Percentiles rank a stretch among this genome's conserved stretches.
These are phyloP conservation scores for Aquilaria yunnanensis DNA, from an alignment of 345 rosid genomes.

Conservation along the genomic window DNA sequence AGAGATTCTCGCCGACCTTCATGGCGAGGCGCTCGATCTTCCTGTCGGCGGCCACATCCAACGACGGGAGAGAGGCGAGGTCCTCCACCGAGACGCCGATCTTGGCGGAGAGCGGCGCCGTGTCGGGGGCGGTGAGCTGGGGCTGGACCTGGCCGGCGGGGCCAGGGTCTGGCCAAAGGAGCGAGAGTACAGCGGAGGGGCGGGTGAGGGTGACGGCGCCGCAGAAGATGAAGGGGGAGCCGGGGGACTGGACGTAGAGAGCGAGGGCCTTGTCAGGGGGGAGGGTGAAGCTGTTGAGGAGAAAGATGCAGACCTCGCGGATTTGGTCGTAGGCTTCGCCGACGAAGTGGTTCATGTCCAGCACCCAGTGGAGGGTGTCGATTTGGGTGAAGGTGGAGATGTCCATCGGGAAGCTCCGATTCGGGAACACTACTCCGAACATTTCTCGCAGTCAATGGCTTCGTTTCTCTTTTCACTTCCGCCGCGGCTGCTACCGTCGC, in stretches of 20 bases:
- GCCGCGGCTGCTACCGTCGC: neutral
- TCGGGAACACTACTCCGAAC: conserved; percentile 97
- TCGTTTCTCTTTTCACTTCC: no score
- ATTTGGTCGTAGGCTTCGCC: conserved; percentile 87
- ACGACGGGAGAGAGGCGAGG: conserved; percentile 49
- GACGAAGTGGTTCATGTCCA: conserved; percentile 95
- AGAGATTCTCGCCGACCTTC: conserved; percentile 94
- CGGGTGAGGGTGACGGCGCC: conserved; percentile 78
- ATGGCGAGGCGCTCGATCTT: conserved; percentile 78
- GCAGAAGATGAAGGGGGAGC: conserved; percentile 71
- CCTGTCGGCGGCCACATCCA: conserved; percentile 71
- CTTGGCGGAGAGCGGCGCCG: conserved; percentile 60
- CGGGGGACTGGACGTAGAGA: conserved; percentile 86
- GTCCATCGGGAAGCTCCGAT: conserved; percentile 93
- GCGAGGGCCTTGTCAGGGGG: conserved; percentile 94
- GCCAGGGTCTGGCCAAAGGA: conserved; percentile 85
- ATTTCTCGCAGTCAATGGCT: conserved; percentile 16
- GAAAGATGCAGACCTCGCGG: conserved; percentile 78
- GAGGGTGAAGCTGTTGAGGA: conserved; percentile 65
- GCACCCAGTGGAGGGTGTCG: conserved; percentile 90
- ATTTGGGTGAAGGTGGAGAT: conserved; percentile 85
- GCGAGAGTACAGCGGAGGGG: conserved; percentile 82
- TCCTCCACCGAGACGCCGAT: conserved; percentile 90
- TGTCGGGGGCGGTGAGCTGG: conserved; percentile 59
- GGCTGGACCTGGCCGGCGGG: conserved; percentile 25